phyloP scores from a whole-genome alignment of 805 yeast genomes.

The Hemisphaericaspora nanyangensis region DNA sequence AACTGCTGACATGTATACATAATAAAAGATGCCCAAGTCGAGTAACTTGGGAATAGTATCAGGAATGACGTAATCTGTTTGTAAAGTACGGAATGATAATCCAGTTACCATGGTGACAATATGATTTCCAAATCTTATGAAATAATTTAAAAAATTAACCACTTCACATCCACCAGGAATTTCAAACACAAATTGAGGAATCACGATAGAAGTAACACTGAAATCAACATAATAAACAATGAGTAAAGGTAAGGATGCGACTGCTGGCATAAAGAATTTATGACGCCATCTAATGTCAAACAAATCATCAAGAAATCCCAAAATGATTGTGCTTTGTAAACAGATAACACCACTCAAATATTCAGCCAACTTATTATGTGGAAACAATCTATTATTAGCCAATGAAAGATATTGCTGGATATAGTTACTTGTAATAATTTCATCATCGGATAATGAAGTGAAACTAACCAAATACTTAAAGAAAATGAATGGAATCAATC shows the following conservation, averaged over 20 bases:
- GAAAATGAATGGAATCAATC: slow-evolving; percentile 85
- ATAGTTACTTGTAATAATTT: slow-evolving; percentile 28
- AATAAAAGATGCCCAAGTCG: slow-evolving; percentile 78
- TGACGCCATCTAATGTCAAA: slow-evolving; percentile 98
- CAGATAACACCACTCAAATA: slow-evolving; percentile 83
- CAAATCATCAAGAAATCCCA: slow-evolving; percentile 91
- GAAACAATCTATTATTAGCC: slow-evolving; percentile 46
- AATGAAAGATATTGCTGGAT: slow-evolving; percentile 30
- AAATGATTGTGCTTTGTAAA: slow-evolving; percentile 73
- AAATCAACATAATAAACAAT: slow-evolving; percentile 92
- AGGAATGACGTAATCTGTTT: slow-evolving; percentile 33
- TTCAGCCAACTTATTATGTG: slow-evolving; percentile 79
- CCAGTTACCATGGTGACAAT: slow-evolving; percentile 32
- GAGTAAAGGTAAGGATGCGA: slow-evolving; percentile 87
- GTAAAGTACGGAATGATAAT: slow-evolving; percentile 34
- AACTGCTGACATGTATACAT: slow-evolving; percentile 84
- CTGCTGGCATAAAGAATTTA: slow-evolving; percentile 91
- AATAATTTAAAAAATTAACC: slow-evolving; percentile 16
- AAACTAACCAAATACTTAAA: slow-evolving; percentile 64
- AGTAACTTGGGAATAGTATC: slow-evolving; percentile 44
- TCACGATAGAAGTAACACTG: slow-evolving; percentile 81
- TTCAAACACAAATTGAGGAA: slow-evolving; percentile 64
- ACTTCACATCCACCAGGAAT: slow-evolving; percentile 24
- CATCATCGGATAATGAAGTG: slow-evolving; percentile 32
- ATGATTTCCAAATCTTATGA: slow-evolving; percentile 28